Percentiles rank a stretch among this genome's conserved stretches.
Evolutionary conservation across 345 rosid genomes (phyloP).

Genomic region (Aquilaria sinensis): DNA sequence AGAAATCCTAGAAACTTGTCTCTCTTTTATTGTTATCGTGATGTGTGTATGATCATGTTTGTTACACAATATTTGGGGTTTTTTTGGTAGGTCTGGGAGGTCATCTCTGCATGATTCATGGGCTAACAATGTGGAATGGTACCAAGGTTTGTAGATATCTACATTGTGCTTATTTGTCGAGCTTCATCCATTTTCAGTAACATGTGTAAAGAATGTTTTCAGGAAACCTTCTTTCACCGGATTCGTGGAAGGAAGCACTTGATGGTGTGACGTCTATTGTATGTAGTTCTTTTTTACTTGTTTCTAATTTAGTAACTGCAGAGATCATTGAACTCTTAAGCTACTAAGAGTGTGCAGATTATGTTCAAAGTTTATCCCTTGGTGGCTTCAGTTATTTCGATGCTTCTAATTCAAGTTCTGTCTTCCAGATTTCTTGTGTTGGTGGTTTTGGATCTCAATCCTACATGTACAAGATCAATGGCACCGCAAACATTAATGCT

Average conservation of each 20-base stretch:
- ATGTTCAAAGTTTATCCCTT: constrained; percentile 6
- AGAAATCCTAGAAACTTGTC: background rate
- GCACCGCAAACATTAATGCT: constrained; percentile 93
- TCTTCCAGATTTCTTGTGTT: constrained; percentile 76
- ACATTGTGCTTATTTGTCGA: too few species aligned
- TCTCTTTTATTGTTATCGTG: background rate
- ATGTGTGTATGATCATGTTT: background rate
- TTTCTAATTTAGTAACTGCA: background rate
- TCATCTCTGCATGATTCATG: constrained; percentile 69
- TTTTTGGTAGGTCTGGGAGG: constrained; percentile 67
- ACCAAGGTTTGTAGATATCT: constrained; percentile 56
- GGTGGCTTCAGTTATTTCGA: constrained; percentile 4
- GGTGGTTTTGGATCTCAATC: constrained; percentile 97
- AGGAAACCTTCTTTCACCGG: constrained; percentile 85
- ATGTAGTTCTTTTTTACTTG: constrained; percentile 22
- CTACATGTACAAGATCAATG: constrained; percentile 91
- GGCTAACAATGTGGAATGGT: constrained; percentile 72
- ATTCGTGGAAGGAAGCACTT: constrained; percentile 78
- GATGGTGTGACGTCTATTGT: constrained; percentile 85
- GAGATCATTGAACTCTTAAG: background rate
- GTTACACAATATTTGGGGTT: background rate
- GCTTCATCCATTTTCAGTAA: too few species aligned
- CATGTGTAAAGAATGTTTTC: constrained; percentile 13
- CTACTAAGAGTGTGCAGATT: background rate
- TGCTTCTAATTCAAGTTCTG: constrained; percentile 17